A percentile compares a stretch with the other conserved stretches of the same genome.
Evolutionary conservation across 495 filamentous ascomycete species (phyloP).

Genomic region (Penicillium paradoxum): DNA sequence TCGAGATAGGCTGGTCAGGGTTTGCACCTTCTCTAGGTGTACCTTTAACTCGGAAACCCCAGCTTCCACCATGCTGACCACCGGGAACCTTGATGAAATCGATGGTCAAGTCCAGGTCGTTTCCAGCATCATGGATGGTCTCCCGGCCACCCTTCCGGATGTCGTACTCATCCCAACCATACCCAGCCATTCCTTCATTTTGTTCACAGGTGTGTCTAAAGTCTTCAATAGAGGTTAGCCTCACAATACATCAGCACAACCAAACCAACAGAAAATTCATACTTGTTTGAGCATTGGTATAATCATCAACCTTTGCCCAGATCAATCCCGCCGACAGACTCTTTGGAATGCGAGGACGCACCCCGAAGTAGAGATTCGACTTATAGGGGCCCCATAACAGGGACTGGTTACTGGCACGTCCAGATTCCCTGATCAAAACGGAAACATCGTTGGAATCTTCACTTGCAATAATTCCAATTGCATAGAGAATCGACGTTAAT

Average conservation of each 20-base stretch:
- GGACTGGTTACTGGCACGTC: constrained; percentile 67
- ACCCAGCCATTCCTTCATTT: constrained; percentile 87
- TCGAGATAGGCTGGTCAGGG: constrained; percentile 61
- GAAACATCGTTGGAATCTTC: constrained; percentile 35
- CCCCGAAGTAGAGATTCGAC: constrained; percentile 93
- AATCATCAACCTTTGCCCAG: constrained; percentile 87
- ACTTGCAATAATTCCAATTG: constrained; percentile 29
- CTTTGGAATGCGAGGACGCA: constrained; percentile 80
- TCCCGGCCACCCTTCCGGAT: constrained; percentile 79
- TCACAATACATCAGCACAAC: not conserved
- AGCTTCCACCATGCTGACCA: constrained; percentile 81
- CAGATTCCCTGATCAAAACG: constrained; percentile 38
- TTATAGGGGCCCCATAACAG: constrained; percentile 96
- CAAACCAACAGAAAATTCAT: constrained; percentile 30
- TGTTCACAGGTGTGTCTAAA: constrained; percentile 96
- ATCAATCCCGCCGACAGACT: constrained; percentile 79
- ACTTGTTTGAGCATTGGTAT: constrained; percentile 73
- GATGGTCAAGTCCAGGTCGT: constrained; percentile 83
- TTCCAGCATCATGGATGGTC: constrained; percentile 82
- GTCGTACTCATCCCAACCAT: constrained; percentile 97
- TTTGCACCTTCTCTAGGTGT: constrained; percentile 64
- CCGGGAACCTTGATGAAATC: constrained; percentile 91
- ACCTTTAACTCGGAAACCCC: constrained; percentile 86
- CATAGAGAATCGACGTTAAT: constrained; percentile 28
- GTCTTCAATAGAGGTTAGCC: constrained; percentile 44